Evolutionary conservation across 768 basidiomycete species (phyloP), one percentile per base, ranked within the genome.

Genomic region (Cyclocybe aegerita): DNA sequence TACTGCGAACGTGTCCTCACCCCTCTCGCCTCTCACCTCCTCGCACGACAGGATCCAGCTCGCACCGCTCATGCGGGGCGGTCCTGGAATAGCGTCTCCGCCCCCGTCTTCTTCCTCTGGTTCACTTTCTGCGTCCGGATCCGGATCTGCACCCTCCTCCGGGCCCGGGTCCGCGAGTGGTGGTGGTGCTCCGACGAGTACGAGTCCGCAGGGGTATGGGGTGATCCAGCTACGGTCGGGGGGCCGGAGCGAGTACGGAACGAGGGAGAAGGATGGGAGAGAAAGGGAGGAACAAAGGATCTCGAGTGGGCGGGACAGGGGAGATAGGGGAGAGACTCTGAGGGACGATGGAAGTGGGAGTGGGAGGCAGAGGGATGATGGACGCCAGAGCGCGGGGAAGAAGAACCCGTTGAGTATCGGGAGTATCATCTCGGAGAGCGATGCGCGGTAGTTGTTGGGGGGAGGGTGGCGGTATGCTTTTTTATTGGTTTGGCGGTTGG

Each of bases 401-500:
- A 86, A 82, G 68, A 86, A 84, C 57, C 78, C 76, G 48, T 60
- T 87, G 68, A 85, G 83, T 57, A 87, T 87, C 54, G 83, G 82
- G 48, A 85, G 81, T 58, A 87, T 87, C 49, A 85, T 86, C 48
- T 84, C 82, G 35, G 82, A 82, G 23, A 23, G 23, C 46, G 76
- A 76, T 57, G 59, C 48, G 29, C 55, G 64, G 43, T 60, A 50
- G 53, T 36, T 16, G 31, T 47, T 2, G 14, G 10, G 36, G 10
- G 14, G 7, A 6, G 17, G 34, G 40, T 42, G 34, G 14, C n/a
- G 31, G 46, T 36, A n/a, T n/a, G n/a, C n/a, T n/a, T n/a, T n/a
- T n/a, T n/a, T n/a, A n/a, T n/a, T n/a, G n/a, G n/a, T n/a, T n/a
- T n/a, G n/a, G n/a, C n/a, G n/a, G n/a, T n/a, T n/a, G n/a, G n/a